Evolutionary conservation across 148 eudicot genomes (phyloP).

Genomic region (Beta vulgaris): DNA sequence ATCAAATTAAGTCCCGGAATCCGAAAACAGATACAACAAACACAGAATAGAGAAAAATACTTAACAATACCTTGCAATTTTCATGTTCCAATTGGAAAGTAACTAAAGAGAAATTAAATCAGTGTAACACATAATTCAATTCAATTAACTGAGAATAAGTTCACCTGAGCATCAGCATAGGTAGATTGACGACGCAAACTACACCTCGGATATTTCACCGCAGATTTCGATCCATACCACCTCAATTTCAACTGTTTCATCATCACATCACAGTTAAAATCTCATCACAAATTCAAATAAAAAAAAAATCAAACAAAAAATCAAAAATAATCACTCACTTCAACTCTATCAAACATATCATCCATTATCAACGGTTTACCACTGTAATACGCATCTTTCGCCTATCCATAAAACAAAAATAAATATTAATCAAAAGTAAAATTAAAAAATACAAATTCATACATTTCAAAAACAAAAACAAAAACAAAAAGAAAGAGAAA

Average conservation of each 20-base stretch:
- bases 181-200: slow-evolving; percentile 79
- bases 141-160: not conserved
- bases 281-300: not conserved
- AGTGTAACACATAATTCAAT: too few species aligned
- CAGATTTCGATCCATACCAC: slow-evolving; percentile 84
- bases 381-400: slow-evolving; percentile 82
- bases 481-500: not conserved
- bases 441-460: not conserved
- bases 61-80: too few species aligned
- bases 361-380: slow-evolving; percentile 87
- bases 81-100: too few species aligned
- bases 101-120: too few species aligned
- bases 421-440: not conserved
- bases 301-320: not conserved
- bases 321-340: slow-evolving; percentile 39
- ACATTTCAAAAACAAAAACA: not conserved
- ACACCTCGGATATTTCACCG: slow-evolving; percentile 93
- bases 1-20: not conserved
- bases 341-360: slow-evolving; percentile 96
- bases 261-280: not conserved
- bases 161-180: slow-evolving; percentile 95
- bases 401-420: slow-evolving; percentile 36
- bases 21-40: too few species aligned
- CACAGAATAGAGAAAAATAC: too few species aligned
- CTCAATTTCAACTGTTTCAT: slow-evolving; percentile 70